These are phyloP conservation scores for Apiotrichum akiyoshidainum DNA, from an alignment of 1,284 basidiomycete species.

Conservation along the genomic window DNA sequence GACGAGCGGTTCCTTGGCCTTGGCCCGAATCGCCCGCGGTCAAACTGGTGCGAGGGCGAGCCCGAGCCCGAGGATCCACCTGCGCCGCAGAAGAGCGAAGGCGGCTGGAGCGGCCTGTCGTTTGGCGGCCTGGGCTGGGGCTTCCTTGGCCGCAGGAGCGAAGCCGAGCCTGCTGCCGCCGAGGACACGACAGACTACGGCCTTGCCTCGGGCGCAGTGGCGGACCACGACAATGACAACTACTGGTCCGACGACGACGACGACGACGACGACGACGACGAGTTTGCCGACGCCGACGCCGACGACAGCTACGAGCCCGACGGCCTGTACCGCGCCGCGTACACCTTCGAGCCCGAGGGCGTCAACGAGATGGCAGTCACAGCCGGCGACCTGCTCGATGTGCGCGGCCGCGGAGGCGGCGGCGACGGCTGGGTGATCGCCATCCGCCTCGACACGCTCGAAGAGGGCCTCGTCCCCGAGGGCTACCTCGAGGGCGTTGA, in stretches of 20 bases:
- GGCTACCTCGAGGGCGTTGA: slow-evolving; percentile 40
- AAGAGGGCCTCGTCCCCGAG: slow-evolving; percentile 47
- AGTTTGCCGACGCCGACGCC: slow-evolving; percentile 30
- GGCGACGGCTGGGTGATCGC: slow-evolving; percentile 50
- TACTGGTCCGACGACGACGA: slow-evolving; percentile 21
- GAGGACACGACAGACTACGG: slow-evolving; percentile 3
- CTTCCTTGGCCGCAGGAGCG: slow-evolving; percentile 14
- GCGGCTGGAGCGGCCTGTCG: slow-evolving; percentile 22
- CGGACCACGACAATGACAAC: slow-evolving; percentile 17
- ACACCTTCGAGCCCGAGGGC: slow-evolving; percentile 43
- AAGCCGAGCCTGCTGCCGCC: neutral
- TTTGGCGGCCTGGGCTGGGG: slow-evolving; percentile 25
- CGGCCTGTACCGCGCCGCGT: slow-evolving; percentile 43
- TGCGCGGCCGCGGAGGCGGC: slow-evolving; percentile 42
- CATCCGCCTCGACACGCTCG: slow-evolving; percentile 25
- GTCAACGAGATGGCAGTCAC: slow-evolving; percentile 44
- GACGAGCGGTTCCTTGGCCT: slow-evolving; percentile 41
- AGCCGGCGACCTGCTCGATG: slow-evolving; percentile 43
- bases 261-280: slow-evolving; percentile 18
- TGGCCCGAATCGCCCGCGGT: slow-evolving; percentile 13
- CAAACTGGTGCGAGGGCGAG: slow-evolving; percentile 23
- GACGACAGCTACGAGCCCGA: slow-evolving; percentile 44
- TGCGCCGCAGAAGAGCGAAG: slow-evolving; percentile 4
- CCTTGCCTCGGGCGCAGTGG: slow-evolving; percentile 7
- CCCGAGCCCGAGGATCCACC: slow-evolving; percentile 14